phyloP scores from a whole-genome alignment of 2,329 filamentous ascomycete genomes.

The Fonsecaea pugnacius region DNA sequence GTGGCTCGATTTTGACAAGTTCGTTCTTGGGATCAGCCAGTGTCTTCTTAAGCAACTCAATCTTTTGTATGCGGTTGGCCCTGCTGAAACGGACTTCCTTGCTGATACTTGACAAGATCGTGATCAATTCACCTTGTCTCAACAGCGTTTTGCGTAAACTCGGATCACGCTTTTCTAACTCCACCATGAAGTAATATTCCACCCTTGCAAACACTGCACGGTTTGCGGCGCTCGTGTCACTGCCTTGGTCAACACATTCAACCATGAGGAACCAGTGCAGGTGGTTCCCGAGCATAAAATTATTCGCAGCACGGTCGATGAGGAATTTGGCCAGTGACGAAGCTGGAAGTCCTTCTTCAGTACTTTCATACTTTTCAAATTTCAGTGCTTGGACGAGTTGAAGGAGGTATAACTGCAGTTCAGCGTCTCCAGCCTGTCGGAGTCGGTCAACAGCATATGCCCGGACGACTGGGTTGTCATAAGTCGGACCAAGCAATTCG shows the following conservation, averaged over 20 bases:
- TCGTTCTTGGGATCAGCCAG: slow-evolving; percentile 90
- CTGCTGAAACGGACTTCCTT: slow-evolving; percentile 82
- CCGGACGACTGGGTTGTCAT: slow-evolving; percentile 84
- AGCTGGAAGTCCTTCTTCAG: slow-evolving; percentile 68
- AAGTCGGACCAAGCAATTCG: slow-evolving; percentile 88
- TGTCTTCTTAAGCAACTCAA: slow-evolving; percentile 81
- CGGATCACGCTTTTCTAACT: slow-evolving; percentile 74
- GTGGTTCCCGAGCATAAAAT: slow-evolving; percentile 90
- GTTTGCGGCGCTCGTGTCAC: slow-evolving; percentile 70
- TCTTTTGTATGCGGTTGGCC: slow-evolving; percentile 77
- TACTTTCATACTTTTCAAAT: slow-evolving; percentile 76
- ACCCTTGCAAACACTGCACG: slow-evolving; percentile 89
- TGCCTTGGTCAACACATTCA: slow-evolving; percentile 83
- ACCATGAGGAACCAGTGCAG: slow-evolving; percentile 99
- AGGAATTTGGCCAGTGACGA: slow-evolving; percentile 89
- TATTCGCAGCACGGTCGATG: slow-evolving; percentile 82
- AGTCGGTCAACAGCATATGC: slow-evolving; percentile 92
- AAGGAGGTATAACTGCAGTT: slow-evolving; percentile 85
- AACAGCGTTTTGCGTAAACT: slow-evolving; percentile 76
- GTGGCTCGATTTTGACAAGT: slow-evolving; percentile 78
- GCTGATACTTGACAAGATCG: slow-evolving; percentile 84
- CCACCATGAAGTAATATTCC: slow-evolving; percentile 93
- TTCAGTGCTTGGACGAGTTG: slow-evolving; percentile 96
- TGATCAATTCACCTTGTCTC: slow-evolving; percentile 86
- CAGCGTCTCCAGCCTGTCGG: slow-evolving; percentile 88